Conservation (phyloP, 257 asterid genomes). For the Primulina huaijiensis region DNA sequence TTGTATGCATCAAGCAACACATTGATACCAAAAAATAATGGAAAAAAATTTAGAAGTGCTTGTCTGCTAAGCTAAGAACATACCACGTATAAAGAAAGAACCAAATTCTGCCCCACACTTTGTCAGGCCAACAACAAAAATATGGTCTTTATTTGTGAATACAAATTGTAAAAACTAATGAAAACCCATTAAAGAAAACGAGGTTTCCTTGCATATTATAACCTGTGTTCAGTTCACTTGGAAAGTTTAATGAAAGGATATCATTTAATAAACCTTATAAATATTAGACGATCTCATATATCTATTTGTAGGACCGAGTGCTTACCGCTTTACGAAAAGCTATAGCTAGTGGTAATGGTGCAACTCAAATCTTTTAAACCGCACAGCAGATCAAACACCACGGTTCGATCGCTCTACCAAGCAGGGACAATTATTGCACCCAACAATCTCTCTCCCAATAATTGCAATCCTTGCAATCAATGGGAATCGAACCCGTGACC, state of each 20-base stretch:
- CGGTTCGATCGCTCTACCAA: too few species aligned
- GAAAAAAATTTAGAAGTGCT: constrained; percentile 33
- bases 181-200: constrained; percentile 20
- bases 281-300: too few species aligned
- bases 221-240: constrained; percentile 16
- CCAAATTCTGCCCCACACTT: constrained; percentile 62
- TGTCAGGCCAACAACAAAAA: constrained; percentile 47
- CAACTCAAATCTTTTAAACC: too few species aligned
- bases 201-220: constrained; percentile 13
- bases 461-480: too few species aligned
- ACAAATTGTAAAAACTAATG: constrained; percentile 32
- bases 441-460: too few species aligned
- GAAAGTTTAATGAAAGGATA: constrained; percentile 40
- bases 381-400: too few species aligned
- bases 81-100: constrained; percentile 58
- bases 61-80: constrained; percentile 89
- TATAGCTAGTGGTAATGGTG: too few species aligned
- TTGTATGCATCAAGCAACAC: neutral
- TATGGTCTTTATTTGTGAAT: constrained; percentile 31
- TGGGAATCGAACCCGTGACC: too few species aligned
- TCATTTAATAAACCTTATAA: constrained; percentile 16
- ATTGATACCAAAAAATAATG: constrained; percentile 19
- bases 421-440: too few species aligned
- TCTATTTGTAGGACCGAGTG: too few species aligned
- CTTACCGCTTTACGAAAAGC: too few species aligned